These are phyloP conservation scores for Diaporthe sp. DNA, from an alignment of 2,329 filamentous ascomycete genomes.

Conservation along the genomic window DNA sequence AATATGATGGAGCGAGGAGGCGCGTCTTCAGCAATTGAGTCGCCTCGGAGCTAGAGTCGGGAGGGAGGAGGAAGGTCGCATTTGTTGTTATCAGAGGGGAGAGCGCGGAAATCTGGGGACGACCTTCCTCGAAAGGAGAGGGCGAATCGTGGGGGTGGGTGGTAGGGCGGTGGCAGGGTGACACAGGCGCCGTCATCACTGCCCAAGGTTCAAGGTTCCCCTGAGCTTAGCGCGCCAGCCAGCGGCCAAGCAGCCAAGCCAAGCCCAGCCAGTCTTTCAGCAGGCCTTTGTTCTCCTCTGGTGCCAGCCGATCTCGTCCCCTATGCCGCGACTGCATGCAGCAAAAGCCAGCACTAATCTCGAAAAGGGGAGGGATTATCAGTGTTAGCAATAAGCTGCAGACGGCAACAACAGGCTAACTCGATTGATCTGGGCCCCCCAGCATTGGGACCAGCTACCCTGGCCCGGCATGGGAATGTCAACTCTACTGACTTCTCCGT, in stretches of 20 bases:
- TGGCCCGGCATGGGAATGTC: neutral
- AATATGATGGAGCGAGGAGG: neutral
- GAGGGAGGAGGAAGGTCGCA: constrained; percentile 15
- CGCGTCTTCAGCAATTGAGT: constrained; percentile 27
- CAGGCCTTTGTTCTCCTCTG: neutral
- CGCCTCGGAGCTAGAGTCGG: neutral
- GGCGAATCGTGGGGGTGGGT: constrained; percentile 22
- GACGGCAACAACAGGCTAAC: constrained; percentile 5
- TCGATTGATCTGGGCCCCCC: neutral
- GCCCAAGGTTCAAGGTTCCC: constrained; percentile 34
- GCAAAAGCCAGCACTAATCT: constrained; percentile 7
- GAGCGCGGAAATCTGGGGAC: constrained; percentile 23
- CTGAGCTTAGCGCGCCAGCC: constrained; percentile 38
- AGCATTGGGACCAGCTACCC: constrained; percentile 19
- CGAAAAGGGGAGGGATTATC: constrained; percentile 28
- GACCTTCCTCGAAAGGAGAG: constrained; percentile 32
- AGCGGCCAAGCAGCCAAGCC: constrained; percentile 8
- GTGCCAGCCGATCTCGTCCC: constrained; percentile 21
- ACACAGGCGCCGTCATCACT: neutral
- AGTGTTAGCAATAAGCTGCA: constrained; percentile 26
- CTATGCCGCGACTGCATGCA: constrained; percentile 36
- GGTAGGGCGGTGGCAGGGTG: constrained; percentile 7
- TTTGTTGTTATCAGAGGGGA: constrained; percentile 4
- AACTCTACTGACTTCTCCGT: neutral
- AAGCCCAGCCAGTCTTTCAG: constrained; percentile 22